Evolutionary conservation across 1,284 basidiomycete species (phyloP), one percentile per base, ranked within the genome.

Genomic region (Apiotrichum brassicae): DNA sequence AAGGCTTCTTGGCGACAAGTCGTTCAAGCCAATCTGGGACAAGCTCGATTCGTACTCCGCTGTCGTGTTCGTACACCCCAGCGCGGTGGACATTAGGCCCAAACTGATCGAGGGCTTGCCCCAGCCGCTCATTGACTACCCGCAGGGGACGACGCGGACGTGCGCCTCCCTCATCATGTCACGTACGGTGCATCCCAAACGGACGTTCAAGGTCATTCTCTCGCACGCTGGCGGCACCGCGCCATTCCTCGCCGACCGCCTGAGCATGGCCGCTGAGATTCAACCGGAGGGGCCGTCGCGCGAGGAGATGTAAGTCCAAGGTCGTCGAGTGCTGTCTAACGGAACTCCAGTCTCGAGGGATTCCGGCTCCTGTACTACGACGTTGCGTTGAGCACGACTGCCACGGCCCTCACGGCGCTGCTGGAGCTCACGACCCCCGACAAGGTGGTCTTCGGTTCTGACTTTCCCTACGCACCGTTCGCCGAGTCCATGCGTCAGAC

Each of bases 91-190:
- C 35, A 33, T 32, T 7, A 12, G 19, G 11, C 48, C 48, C 0
- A 24, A 23, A 19, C 26, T 49, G 16, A 43, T 49, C 35, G 40
- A 28, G 7, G n/a, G 12, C 14, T 22, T 49, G 28, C 41, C 48
- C n/a, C 48, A 49, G 41, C 48, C 48, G 3, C 24, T 49, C 20
- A 35, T 49, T 36, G 48, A 49, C 41, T 49, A 49, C 34, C 40
- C 41, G 26, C 48, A 49, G 28, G 41, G 20, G 16, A 49, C 48
- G 12, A 49, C 41, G 20, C 47, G 47, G 4, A 16, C 34, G 11
- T 19, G 24, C 4, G 48, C 25, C n/a, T 34, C 26, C 11, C 35
- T 49, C 35, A 37, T 49, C 19, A 20, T 49, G 13, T 30, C 48
- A 5, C 34, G 48, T n/a, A 49, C 48, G 20, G 7, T 49, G 18